A percentile compares a stretch with the other conserved stretches of the same genome.
phyloP scores from a whole-genome alignment of 495 filamentous ascomycete species.

The Podospora sp. region DNA sequence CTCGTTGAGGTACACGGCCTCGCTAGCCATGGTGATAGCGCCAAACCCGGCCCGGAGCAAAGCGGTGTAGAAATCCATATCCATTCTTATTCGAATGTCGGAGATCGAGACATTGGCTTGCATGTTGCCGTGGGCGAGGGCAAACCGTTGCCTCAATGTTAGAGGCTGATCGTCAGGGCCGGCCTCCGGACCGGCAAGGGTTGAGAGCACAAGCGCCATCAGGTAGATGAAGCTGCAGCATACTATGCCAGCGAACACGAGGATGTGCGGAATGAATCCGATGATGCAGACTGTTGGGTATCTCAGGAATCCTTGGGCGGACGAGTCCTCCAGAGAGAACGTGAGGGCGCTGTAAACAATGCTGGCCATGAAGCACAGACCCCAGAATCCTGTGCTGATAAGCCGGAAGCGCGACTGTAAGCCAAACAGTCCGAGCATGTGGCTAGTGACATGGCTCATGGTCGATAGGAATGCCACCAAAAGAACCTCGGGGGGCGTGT shows the following conservation, averaged over 20 bases:
- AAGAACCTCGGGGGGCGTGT: constrained; percentile 87
- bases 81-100: constrained; percentile 72
- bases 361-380: constrained; percentile 79
- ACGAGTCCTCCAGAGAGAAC: constrained; percentile 56
- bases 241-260: constrained; percentile 77
- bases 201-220: constrained; percentile 74
- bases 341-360: constrained; percentile 71
- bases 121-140: constrained; percentile 78
- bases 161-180: constrained; percentile 34
- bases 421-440: constrained; percentile 76
- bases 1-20: constrained; percentile 95
- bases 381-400: constrained; percentile 86
- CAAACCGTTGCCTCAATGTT: constrained; percentile 52
- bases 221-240: constrained; percentile 74
- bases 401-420: constrained; percentile 77
- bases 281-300: constrained; percentile 95
- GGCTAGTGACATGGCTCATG: constrained; percentile 84
- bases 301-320: constrained; percentile 58
- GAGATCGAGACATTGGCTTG: constrained; percentile 86
- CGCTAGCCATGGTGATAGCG: constrained; percentile 86
- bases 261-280: constrained; percentile 88
- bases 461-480: constrained; percentile 84
- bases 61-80: constrained; percentile 94
- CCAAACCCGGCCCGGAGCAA: constrained; percentile 83
- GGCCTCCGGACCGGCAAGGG: constrained; percentile 59